These are phyloP conservation scores for Jatropha curcas DNA, from an alignment of 345 rosid species.

Conservation along the genomic window DNA sequence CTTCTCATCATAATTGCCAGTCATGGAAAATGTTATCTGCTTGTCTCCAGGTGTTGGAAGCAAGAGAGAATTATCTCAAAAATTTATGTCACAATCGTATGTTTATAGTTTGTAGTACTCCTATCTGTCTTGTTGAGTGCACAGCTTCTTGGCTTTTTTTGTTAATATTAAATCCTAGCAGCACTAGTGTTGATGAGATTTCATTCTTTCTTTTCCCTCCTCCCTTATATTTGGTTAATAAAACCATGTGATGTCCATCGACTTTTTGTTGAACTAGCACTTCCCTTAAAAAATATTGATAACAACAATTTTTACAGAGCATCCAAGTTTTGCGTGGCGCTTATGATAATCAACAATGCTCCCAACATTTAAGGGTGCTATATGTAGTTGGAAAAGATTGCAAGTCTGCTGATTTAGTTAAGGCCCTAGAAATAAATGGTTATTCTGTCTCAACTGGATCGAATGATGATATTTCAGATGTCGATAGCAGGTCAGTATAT, in stretches of 20 bases:
- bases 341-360: not conserved
- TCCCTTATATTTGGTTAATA: slow-evolving; percentile 2
- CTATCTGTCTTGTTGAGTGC: not conserved
- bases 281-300: not conserved
- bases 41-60: not conserved
- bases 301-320: slow-evolving; percentile 21
- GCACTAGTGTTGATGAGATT: not conserved
- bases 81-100: not conserved
- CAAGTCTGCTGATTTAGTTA: slow-evolving; percentile 34
- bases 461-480: slow-evolving; percentile 20
- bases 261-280: not conserved
- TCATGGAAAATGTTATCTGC: not conserved
- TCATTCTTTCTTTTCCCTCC: too few relatives aligned
- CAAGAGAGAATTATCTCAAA: not conserved
- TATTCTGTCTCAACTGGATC: slow-evolving; percentile 31
- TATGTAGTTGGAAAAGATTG: slow-evolving; percentile 40
- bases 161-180: not conserved
- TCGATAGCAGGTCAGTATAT: slow-evolving; percentile 37
- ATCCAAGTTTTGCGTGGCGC: slow-evolving; percentile 33
- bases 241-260: not conserved
- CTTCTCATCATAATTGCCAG: not conserved
- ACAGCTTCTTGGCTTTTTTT: not conserved
- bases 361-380: slow-evolving; percentile 34
- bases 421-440: slow-evolving; percentile 44
- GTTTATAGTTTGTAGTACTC: not conserved